Evolutionary conservation across 352 stramenopile genomes (phyloP), one percentile per base, ranked within the genome.

Genomic region (Phytophthora pisi): DNA sequence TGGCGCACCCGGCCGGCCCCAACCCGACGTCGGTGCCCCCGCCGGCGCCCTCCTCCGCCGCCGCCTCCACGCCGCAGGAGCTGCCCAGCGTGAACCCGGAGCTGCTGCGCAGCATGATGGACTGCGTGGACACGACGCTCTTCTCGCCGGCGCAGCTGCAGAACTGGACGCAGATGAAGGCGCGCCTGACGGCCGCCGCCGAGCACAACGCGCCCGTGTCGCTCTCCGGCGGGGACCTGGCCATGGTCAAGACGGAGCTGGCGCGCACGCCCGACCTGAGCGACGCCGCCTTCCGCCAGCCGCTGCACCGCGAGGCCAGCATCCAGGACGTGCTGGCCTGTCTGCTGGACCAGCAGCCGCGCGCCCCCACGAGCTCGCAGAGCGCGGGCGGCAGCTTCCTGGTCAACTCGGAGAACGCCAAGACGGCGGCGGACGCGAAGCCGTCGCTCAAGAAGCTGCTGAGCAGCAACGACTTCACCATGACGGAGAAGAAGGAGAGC

Each of bases 401-500:
- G 13, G 52, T 89, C 15, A 78, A 76, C 52, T 87, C 83, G 38
- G 82, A 90, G 67, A 63, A 76, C 20, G 51, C 57, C 11, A 70
- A 71, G n/a, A 24, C 52, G 24, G 36, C 72, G 63, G 54, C 70
- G 23, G 75, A 76, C 43, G 54, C 23, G 24, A 86, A 86, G 31
- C 85, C 83, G 49, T 88, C 83, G 36, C 79, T 95, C 23, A 92
- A 95, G 74, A 88, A 85, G 47, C 69, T 95, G 10, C 66, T 95
- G 57, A 93, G 87, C 68, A 92, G 84, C n/a, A 89, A 86, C 46
- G 73, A 91, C 54, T 95, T 95, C 42, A 83, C 73, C 15, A 89
- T 92, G 83, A 93, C 81, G 24, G 84, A 95, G 66, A 95, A 95
- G 78, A 95, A 95, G 61, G 83, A 93, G 70, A 95, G 87, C 64